Evolutionary conservation across 2,329 filamentous ascomycete species (phyloP).

Genomic region (Venturia asperata): DNA sequence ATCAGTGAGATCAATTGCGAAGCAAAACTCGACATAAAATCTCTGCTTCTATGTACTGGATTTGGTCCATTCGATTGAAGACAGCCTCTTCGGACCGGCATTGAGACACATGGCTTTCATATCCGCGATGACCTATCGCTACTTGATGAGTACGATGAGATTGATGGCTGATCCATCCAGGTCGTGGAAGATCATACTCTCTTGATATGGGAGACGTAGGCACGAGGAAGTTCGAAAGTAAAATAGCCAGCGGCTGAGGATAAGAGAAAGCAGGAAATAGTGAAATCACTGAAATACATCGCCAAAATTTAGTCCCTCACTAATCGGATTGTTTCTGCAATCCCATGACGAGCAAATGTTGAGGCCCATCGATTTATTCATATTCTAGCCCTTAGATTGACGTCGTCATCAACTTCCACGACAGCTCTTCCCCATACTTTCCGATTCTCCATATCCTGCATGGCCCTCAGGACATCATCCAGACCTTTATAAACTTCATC

Average conservation of each 20-base stretch:
- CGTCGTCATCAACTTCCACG: slow-evolving; percentile 26
- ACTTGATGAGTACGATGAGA: too few species aligned
- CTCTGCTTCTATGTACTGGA: too few species aligned
- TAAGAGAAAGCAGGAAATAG: background rate
- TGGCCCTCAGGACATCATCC: slow-evolving; percentile 42
- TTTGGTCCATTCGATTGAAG: too few species aligned
- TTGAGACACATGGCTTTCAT: too few species aligned
- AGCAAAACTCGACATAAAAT: too few species aligned
- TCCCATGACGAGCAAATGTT: background rate
- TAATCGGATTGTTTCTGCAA: background rate
- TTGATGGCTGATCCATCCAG: too few species aligned
- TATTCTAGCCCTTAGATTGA: background rate
- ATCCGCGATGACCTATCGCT: too few species aligned
- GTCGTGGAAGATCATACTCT: too few species aligned
- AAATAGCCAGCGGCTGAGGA: background rate
- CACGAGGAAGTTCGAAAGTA: background rate
- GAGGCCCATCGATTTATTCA: background rate
- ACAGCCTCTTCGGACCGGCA: too few species aligned
- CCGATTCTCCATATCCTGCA: slow-evolving; percentile 45
- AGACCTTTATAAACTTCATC: slow-evolving; percentile 44
- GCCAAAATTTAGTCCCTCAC: background rate
- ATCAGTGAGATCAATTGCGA: too few species aligned
- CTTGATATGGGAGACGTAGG: too few species aligned
- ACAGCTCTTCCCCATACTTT: slow-evolving; percentile 53
- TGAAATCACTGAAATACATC: background rate